Evolutionary conservation across 768 basidiomycete species (phyloP), one percentile per base, ranked within the genome.

Genomic region (Boletus reticulatus): DNA sequence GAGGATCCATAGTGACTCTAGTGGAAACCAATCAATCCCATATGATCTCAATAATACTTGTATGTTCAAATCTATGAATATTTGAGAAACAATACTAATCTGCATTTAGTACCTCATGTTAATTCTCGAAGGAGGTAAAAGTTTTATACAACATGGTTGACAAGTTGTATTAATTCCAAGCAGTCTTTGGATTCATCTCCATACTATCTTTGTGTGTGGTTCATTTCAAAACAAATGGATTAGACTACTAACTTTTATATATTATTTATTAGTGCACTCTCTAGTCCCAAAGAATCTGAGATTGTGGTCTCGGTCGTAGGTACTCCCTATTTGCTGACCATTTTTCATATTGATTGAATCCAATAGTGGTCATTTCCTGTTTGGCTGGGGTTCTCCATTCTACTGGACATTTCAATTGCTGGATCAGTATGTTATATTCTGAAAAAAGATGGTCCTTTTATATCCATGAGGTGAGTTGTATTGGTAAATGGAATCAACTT

Each of bases 341-440:
- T 24, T 44, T 29, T 2, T 19, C 19, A 16, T 43, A 16, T 43
- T 22, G 9, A 20, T 22, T 36, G 20, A 43, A 22, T 37, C 14
- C 6, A 16, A 11, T 7, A 70, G 70, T 68, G 66, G 66, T 14
- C 57, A 48, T 2, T 54, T 11, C 55, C 51, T 50, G 1, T 58
- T 24, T 72, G 66, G 61, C 24, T 72, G 7, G 68, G 63, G 14
- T 12, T 54, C 14, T 67, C 66, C 9, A 48, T 57, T 10, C n/a
- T 62, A 6, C 43, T 38, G 20, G 68, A 70, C 22, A 42, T 66
- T 16, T 55, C n/a, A 29, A 57, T 72, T 55, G 63, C 70, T 50
- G 59, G 43, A 31, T 62, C 61, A 47, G 27, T 68, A 4, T 63
- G 11, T 6, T 46, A 57, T 50, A 42, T 59, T 13, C 54, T 70